Percentiles rank a stretch among this genome's conserved stretches.
Evolutionary conservation across 441 rosid genomes (phyloP).

Genomic region (Rhodomyrtus psidioides): DNA sequence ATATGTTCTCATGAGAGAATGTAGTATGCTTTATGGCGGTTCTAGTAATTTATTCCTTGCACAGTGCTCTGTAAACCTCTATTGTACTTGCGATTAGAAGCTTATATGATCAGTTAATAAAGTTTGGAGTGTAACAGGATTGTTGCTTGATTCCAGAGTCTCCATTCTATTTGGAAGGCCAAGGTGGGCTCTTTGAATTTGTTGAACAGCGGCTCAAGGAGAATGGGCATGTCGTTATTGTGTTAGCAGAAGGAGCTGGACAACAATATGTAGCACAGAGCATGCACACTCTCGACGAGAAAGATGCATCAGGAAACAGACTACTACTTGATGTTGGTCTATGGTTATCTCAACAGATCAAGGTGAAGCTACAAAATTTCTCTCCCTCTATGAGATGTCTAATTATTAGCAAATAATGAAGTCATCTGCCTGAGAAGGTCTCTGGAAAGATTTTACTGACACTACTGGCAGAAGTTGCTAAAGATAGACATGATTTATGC

Average conservation of each 20-base stretch:
- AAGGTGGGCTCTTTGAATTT: constrained; percentile 61
- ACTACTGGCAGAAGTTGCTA: not conserved
- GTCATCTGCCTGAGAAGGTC: not conserved
- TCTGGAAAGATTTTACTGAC: not conserved
- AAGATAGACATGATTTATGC: not conserved
- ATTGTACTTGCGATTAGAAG: not conserved
- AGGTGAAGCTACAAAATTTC: constrained; percentile 23
- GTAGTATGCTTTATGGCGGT: not conserved
- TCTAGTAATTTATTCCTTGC: not conserved
- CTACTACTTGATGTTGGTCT: constrained; percentile 64
- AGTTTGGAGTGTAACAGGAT: constrained; percentile 47
- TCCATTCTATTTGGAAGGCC: constrained; percentile 61
- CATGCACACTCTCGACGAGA: constrained; percentile 33
- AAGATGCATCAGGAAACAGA: constrained; percentile 65
- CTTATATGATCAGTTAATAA: not conserved
- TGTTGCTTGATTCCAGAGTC: constrained; percentile 79
- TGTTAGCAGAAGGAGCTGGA: constrained; percentile 72
- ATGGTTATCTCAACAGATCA: constrained; percentile 61
- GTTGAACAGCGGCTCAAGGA: constrained; percentile 50
- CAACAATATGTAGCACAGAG: constrained; percentile 54
- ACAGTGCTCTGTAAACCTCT: not conserved
- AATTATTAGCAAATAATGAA: not conserved
- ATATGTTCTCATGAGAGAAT: not conserved
- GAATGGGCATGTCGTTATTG: constrained; percentile 52
- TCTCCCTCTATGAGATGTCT: not conserved